These are phyloP conservation scores for Myriangium duriaei DNA, from an alignment of 2,329 filamentous ascomycete genomes.

Conservation along the genomic window DNA sequence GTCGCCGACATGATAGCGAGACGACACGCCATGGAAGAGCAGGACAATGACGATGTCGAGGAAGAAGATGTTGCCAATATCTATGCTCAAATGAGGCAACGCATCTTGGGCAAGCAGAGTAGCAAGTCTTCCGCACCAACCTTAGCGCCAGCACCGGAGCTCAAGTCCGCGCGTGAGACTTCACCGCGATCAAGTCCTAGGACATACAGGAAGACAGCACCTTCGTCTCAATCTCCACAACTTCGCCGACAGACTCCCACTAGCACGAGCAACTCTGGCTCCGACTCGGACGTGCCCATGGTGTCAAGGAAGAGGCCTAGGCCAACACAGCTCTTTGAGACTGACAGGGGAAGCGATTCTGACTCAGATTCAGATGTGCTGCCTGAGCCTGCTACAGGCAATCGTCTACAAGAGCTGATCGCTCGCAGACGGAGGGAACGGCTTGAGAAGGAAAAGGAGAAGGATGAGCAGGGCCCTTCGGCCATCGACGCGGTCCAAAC, in stretches of 20 bases:
- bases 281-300: constrained; percentile 2
- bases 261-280: background rate
- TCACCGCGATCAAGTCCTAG: no score
- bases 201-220: background rate
- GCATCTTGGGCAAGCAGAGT: background rate
- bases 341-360: background rate
- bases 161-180: no score
- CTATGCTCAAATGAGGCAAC: constrained; percentile 6
- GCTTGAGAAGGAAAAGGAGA: constrained; percentile 33
- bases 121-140: background rate
- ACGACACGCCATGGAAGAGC: background rate
- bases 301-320: constrained; percentile 2
- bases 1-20: background rate
- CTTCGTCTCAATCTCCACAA: background rate
- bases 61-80: constrained; percentile 3
- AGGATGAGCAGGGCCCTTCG: constrained; percentile 14
- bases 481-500: no score
- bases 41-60: constrained; percentile 5
- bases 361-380: constrained; percentile 20
- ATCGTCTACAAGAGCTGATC: constrained; percentile 57
- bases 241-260: background rate
- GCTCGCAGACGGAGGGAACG: constrained; percentile 60
- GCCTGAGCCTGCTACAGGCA: constrained; percentile 23
- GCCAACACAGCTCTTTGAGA: constrained; percentile 1
- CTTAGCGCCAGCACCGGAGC: no score